Conservation (phyloP, 176 grass and related monocot genomes). For the Aegilops umbellulata region DNA sequence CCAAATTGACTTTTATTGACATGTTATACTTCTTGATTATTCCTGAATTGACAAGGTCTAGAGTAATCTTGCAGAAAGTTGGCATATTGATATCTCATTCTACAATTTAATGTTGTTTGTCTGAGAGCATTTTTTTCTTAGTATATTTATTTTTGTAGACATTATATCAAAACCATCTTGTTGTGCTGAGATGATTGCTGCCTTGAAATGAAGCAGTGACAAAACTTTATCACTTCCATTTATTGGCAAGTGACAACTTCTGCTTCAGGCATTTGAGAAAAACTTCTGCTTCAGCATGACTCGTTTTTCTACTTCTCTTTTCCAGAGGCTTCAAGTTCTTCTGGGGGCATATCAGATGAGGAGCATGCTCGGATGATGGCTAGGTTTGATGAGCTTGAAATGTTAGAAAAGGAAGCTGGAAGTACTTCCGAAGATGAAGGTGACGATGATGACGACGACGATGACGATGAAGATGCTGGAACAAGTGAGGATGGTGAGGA, state of each 20-base stretch:
- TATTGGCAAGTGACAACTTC: conserved; percentile 20
- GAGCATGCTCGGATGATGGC: conserved; percentile 73
- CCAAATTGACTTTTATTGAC: not conserved
- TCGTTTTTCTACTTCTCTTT: conserved; percentile 6
- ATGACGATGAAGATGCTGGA: conserved; percentile 19
- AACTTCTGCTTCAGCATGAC: conserved; percentile 27
- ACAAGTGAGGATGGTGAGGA: conserved; percentile 42
- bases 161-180: not conserved
- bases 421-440: conserved; percentile 47
- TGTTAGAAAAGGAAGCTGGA: conserved; percentile 67
- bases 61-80: conserved; percentile 1
- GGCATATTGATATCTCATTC: not conserved
- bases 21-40: conserved; percentile 12
- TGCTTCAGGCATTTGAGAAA: too few relatives aligned
- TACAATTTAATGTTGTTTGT: conserved; percentile 1
- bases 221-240: not conserved
- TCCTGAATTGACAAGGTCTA: not conserved
- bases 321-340: conserved; percentile 42
- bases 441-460: conserved; percentile 5
- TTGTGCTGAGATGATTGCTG: not conserved
- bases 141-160: not conserved
- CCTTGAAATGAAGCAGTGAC: not conserved
- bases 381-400: conserved; percentile 76
- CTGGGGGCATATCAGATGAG: conserved; percentile 31
- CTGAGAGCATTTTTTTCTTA: not conserved